Conservation (phyloP, 148 eudicot genomes). For the Chenopodium suecicum region DNA sequence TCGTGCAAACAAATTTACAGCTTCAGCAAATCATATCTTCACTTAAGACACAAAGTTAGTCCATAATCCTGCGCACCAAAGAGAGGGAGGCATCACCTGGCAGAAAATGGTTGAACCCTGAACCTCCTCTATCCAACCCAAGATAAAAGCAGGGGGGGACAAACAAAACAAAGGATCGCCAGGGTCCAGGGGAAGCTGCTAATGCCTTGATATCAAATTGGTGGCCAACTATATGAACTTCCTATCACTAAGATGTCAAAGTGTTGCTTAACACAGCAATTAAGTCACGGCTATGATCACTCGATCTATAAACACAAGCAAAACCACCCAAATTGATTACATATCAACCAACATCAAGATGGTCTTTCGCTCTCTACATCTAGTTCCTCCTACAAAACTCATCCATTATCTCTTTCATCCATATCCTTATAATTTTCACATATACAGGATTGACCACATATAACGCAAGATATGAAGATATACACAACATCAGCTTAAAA, state of each 20-base stretch:
- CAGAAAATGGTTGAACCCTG: not conserved
- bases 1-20: not conserved
- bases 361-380: not conserved
- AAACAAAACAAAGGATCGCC: not conserved
- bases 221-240: not conserved
- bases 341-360: not conserved
- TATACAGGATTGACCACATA: not conserved
- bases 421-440: not conserved
- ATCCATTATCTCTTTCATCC: not conserved
- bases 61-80: not conserved
- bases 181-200: not conserved
- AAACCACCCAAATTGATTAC: not conserved
- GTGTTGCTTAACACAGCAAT: not conserved
- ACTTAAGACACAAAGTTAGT: not conserved
- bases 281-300: not conserved
- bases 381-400: not conserved
- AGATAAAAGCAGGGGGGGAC: not conserved
- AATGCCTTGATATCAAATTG: not conserved
- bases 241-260: not conserved
- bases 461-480: not conserved
- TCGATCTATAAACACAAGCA: not conserved
- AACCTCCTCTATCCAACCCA: not conserved
- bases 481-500: not conserved
- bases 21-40: not conserved
- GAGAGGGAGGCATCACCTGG: not conserved